A percentile compares a stretch with the other conserved stretches of the same genome.
These are phyloP conservation scores for Brettanomyces bruxellensis DNA, from an alignment of 805 yeast genomes.

Conservation along the genomic window DNA sequence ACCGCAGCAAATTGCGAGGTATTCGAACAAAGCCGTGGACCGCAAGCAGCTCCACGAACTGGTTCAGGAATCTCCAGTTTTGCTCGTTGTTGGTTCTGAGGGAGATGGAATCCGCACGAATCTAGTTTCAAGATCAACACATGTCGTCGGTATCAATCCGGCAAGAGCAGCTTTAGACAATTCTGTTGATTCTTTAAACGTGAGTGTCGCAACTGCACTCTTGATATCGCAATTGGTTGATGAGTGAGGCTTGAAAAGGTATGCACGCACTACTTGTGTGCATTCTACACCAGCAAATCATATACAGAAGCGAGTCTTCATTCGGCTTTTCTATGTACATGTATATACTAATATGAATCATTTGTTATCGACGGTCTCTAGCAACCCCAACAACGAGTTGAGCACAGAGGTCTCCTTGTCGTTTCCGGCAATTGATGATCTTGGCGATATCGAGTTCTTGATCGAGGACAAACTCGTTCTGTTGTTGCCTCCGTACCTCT, in stretches of 20 bases:
- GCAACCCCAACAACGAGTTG: conserved; percentile 14
- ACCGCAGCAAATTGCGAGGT: conserved; percentile 23
- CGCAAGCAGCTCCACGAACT: conserved; percentile 34
- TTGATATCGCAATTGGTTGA: conserved; percentile 29
- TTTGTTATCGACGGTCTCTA: conserved; percentile 14
- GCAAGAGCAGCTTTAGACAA: conserved; percentile 17
- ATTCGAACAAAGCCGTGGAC: conserved; percentile 13
- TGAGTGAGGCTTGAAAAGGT: neutral
- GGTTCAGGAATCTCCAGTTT: conserved; percentile 43
- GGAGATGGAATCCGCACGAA: conserved; percentile 73
- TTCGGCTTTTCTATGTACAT: neutral
- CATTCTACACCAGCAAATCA: too few species aligned
- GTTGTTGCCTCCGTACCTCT: conserved; percentile 1
- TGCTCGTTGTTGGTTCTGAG: conserved; percentile 79
- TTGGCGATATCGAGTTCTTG: conserved; percentile 9
- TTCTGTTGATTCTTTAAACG: conserved; percentile 73
- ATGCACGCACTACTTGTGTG: neutral
- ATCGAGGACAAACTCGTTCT: conserved; percentile 7
- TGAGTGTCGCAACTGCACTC: conserved; percentile 81
- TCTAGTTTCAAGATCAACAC: conserved; percentile 49
- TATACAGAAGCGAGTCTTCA: neutral
- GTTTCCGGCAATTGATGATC: conserved; percentile 14
- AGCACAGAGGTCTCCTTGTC: conserved; percentile 15
- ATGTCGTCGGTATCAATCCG: conserved; percentile 31
- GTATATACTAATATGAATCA: neutral